phyloP scores from a whole-genome alignment of 106 monocot species.

The Dendrobium nobile region DNA sequence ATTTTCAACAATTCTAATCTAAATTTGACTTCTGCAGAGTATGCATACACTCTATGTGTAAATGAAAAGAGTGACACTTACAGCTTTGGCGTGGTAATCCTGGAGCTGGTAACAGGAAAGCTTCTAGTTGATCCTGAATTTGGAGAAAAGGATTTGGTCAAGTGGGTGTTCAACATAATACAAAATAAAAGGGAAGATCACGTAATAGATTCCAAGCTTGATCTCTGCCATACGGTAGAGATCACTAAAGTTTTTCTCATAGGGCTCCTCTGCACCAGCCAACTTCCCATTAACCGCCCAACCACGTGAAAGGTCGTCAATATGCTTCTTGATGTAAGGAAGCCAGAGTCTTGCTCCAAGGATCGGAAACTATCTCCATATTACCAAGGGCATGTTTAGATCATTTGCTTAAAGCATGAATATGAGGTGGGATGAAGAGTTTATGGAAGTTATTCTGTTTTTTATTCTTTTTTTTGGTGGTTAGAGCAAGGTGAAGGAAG shows the following conservation, averaged over 20 bases:
- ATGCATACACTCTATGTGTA: constrained; percentile 42
- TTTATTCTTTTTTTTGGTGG: too few relatives aligned
- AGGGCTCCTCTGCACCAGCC: constrained; percentile 60
- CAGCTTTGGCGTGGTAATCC: constrained; percentile 39
- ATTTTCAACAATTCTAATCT: background rate
- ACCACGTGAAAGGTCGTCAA: constrained; percentile 71
- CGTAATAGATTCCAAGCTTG: constrained; percentile 34
- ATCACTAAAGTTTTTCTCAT: constrained; percentile 49
- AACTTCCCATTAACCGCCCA: constrained; percentile 72
- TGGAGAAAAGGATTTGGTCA: constrained; percentile 47
- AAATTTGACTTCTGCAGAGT: constrained; percentile 21
- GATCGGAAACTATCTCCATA: constrained; percentile 1
- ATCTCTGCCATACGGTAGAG: constrained; percentile 30
- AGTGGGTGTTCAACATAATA: constrained; percentile 41
- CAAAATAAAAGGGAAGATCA: constrained; percentile 30
- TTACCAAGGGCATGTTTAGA: constrained; percentile 2
- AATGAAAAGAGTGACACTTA: constrained; percentile 48
- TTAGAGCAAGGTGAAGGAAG: too few relatives aligned
- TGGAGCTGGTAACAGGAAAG: constrained; percentile 34
- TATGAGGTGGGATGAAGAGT: background rate
- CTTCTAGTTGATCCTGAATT: constrained; percentile 29
- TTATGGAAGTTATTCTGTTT: too few relatives aligned
- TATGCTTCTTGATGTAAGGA: constrained; percentile 52
- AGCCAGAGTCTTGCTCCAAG: background rate
- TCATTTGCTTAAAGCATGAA: background rate